Percentiles rank a stretch among this genome's conserved stretches.
phyloP scores from a whole-genome alignment of 345 rosid species.

The Orychophragmus violaceus region DNA sequence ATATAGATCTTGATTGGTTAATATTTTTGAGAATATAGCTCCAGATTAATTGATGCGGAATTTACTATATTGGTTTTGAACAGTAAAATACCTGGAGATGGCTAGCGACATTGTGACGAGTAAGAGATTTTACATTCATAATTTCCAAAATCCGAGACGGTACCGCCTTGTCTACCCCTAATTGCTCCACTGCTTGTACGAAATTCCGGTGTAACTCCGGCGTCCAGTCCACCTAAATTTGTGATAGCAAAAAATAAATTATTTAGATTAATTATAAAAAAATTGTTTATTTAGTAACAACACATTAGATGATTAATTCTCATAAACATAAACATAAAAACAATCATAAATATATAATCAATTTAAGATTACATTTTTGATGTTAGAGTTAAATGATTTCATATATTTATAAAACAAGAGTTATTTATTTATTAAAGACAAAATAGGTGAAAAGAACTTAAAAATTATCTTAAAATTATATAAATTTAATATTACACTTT shows the following conservation, averaged over 20 bases:
- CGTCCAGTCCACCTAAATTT: conserved; percentile 92
- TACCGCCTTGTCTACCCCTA: conserved; percentile 95
- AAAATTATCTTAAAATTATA: not conserved
- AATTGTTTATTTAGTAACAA: not conserved
- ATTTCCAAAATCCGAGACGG: conserved; percentile 89
- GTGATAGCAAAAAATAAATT: not conserved
- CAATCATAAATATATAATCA: not conserved
- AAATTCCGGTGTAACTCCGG: conserved; percentile 88
- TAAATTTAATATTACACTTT: not conserved
- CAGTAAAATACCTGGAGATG: conserved; percentile 74
- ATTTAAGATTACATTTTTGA: not conserved
- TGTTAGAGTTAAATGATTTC: not conserved
- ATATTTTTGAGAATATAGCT: not conserved
- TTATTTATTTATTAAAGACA: not conserved
- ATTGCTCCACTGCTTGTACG: conserved; percentile 93
- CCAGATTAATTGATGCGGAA: not conserved
- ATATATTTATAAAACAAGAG: not conserved
- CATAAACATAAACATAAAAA: not conserved
- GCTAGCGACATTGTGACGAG: conserved; percentile 95
- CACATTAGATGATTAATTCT: not conserved
- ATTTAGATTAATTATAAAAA: not conserved
- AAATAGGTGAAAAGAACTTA: not conserved
- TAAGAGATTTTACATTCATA: conserved; percentile 83
- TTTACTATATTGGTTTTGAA: not conserved
- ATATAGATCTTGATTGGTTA: not conserved